A percentile compares a stretch with the other conserved stretches of the same genome.
These are phyloP conservation scores for Petunia axillaris DNA, from an alignment of 257 asterid species.

Conservation along the genomic window DNA sequence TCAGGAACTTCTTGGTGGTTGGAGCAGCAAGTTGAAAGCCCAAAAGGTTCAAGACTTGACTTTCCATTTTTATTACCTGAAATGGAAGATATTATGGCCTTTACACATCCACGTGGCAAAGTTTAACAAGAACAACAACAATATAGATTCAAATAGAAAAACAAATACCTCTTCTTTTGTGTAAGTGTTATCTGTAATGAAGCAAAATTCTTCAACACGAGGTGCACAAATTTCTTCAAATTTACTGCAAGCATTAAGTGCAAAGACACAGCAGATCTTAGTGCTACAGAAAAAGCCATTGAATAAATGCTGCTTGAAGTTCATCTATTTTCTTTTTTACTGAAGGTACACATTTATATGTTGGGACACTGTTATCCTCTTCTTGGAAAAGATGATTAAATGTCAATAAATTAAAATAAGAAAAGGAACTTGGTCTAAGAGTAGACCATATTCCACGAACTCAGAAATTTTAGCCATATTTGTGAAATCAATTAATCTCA, in stretches of 20 bases:
- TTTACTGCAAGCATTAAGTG: constrained; percentile 52
- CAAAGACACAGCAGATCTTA: constrained; percentile 23
- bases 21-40: constrained; percentile 67
- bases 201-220: constrained; percentile 74
- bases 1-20: constrained; percentile 72
- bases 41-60: constrained; percentile 57
- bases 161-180: constrained; percentile 62
- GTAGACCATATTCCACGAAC: background rate
- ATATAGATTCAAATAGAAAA: too few species aligned
- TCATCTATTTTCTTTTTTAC: background rate
- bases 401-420: background rate
- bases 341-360: background rate
- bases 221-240: constrained; percentile 89
- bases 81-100: background rate
- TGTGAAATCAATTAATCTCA: background rate
- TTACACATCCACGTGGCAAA: background rate
- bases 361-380: background rate
- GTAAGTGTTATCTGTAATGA: constrained; percentile 76
- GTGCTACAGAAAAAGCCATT: constrained; percentile 23
- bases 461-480: background rate
- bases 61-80: constrained; percentile 75
- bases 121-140: background rate
- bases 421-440: background rate
- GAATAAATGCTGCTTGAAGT: background rate
- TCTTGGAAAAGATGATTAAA: too few species aligned